Evolutionary conservation across 2,329 filamentous ascomycete genomes (phyloP), one percentile per base, ranked within the genome.

Genomic region (Thielaviopsis cerberus): DNA sequence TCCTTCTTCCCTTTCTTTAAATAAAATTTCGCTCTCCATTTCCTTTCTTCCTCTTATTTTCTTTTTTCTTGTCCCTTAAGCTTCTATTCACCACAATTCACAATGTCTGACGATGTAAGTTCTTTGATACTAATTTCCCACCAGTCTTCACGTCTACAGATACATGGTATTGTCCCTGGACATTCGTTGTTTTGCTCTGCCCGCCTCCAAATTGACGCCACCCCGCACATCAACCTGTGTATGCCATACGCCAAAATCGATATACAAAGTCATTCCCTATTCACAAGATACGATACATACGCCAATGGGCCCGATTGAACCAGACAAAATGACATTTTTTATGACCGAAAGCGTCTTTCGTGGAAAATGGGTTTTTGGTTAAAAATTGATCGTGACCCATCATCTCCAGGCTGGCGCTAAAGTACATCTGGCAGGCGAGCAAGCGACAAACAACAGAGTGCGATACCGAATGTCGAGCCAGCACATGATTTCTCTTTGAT

Each of bases 31-130:
- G 56, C 62, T 54, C 61, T 60, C 54, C 55, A 61, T 57, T 60
- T 61, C 59, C 51, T 59, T 58, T 62, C 59, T 62, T 56, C 58
- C 60, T 61, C 62, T 59, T 65, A 63, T 63, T 62, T 62, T 62
- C 62, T 62, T 63, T 62, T 64, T 64, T 61, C 58, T 62, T 64
- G 63, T 66, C 62, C 61, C 54, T 61, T 62, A 63, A 65, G 65
- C 64, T 67, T 65, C 63, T 63, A 56, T 37, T n/a, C 45, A 55
- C 54, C 55, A 71, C 70, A 69, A 69, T 69, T 74, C 76, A 79
- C 71, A 67, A 81, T 81, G 78, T 70, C 77, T 66, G 77, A 79
- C 63, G 76, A 78, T 69, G 77, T 79, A 73, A 74, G 76, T 71
- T 62, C 22, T 22, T 48, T n/a, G n/a, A n/a, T n/a, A n/a, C 37